phyloP scores from a whole-genome alignment of 2,329 filamentous ascomycete genomes.

The Periconia sp. region DNA sequence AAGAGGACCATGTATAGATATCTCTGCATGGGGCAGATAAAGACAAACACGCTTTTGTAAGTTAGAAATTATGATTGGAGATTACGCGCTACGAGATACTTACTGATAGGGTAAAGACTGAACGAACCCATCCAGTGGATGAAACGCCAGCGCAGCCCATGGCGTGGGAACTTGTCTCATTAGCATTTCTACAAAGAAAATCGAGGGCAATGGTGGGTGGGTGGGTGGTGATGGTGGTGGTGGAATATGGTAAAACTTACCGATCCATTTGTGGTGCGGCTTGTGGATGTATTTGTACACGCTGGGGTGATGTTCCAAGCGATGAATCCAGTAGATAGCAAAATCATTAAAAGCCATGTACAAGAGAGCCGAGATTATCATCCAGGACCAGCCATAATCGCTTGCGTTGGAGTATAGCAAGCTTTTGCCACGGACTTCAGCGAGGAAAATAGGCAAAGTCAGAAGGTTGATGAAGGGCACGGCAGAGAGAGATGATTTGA shows the following conservation, averaged over 20 bases:
- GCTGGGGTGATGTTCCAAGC: conserved; percentile 49
- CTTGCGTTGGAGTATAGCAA: conserved; percentile 44
- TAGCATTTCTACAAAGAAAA: too few relatives aligned
- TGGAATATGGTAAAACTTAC: conserved; percentile 34
- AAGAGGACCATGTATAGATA: conserved; percentile 51
- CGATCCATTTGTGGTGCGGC: conserved; percentile 55
- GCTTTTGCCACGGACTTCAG: conserved; percentile 52
- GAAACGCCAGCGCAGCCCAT: conserved; percentile 52
- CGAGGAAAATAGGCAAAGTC: conserved; percentile 51
- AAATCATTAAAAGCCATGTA: conserved; percentile 53
- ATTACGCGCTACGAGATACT: conserved; percentile 13
- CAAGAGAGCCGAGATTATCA: conserved; percentile 42
- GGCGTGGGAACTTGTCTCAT: conserved; percentile 47
- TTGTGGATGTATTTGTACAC: conserved; percentile 54
- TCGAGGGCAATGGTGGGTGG: too few relatives aligned
- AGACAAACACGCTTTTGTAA: conserved; percentile 44
- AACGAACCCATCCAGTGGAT: conserved; percentile 51
- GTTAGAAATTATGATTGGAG: conserved; percentile 6
- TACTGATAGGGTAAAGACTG: conserved; percentile 53
- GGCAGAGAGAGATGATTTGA: conserved; percentile 46
- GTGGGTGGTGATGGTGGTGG: too few relatives aligned
- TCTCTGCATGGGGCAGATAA: conserved; percentile 51
- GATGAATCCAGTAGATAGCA: conserved; percentile 53
- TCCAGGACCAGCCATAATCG: conserved; percentile 40
- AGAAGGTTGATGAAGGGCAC: conserved; percentile 51